phyloP scores from a whole-genome alignment of 345 rosid species.

The Eucalyptus cloeziana region DNA sequence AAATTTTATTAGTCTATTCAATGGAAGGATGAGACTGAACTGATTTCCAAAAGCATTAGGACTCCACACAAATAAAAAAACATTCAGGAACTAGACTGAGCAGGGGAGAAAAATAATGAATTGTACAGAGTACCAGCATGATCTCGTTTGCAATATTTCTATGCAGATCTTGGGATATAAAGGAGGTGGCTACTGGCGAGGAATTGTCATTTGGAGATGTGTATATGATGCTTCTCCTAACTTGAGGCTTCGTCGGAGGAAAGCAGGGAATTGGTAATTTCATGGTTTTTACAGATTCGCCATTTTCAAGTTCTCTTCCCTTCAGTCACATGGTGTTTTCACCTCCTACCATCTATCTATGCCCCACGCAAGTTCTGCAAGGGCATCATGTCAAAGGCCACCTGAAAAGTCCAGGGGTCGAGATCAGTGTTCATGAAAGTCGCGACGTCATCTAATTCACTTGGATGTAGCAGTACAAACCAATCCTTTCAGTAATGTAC shows the following conservation, averaged over 20 bases:
- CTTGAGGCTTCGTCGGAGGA: neutral
- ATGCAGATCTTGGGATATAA: neutral
- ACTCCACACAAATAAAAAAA: neutral
- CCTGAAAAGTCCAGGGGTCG: neutral
- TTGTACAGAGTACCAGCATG: neutral
- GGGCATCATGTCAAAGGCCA: neutral
- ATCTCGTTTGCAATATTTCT: neutral
- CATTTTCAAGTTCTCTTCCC: neutral
- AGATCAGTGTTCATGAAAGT: neutral
- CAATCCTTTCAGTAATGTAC: neutral
- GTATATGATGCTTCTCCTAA: neutral
- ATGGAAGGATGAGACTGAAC: neutral
- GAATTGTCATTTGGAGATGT: neutral
- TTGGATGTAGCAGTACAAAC: neutral
- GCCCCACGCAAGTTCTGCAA: neutral
- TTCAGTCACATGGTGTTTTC: neutral
- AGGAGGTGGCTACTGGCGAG: neutral
- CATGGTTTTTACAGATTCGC: neutral
- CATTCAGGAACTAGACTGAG: neutral
- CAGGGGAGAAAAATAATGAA: neutral
- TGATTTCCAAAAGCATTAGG: neutral
- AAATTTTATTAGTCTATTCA: neutral
- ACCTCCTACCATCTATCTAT: neutral
- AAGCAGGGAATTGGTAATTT: neutral
- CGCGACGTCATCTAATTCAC: neutral